Evolutionary conservation across 2,329 filamentous ascomycete species (phyloP).

Genomic region (Remersonia thermophila): DNA sequence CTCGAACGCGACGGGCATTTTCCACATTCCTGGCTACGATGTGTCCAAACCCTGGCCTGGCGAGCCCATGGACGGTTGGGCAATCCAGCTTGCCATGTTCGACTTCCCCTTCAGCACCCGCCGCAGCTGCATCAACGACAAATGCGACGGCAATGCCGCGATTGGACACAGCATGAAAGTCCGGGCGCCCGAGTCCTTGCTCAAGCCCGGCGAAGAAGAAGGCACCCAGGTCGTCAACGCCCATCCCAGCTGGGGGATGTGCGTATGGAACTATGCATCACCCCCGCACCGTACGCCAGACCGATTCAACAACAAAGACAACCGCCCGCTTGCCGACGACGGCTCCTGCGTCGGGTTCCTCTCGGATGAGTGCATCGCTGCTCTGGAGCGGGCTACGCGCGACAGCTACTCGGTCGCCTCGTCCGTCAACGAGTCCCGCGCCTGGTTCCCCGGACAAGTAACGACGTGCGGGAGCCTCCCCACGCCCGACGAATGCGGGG

Average conservation of each 20-base stretch:
- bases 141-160: neutral
- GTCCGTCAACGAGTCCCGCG: neutral
- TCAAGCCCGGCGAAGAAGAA: constrained; percentile 1
- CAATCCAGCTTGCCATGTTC: constrained; percentile 5
- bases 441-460: neutral
- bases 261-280: constrained; percentile 5
- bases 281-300: neutral
- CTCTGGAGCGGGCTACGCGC: constrained; percentile 2
- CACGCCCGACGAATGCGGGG: constrained; percentile 5
- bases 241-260: constrained; percentile 12
- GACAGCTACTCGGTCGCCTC: neutral
- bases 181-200: constrained; percentile 2
- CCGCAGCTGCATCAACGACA: neutral
- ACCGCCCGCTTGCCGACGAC: constrained; percentile 9
- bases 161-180: constrained; percentile 6
- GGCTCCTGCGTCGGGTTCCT: constrained; percentile 10
- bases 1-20: constrained; percentile 8
- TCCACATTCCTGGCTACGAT: constrained; percentile 7
- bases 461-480: neutral
- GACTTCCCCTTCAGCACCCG: constrained; percentile 1
- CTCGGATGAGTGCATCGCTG: constrained; percentile 8
- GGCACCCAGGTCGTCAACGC: constrained; percentile 5
- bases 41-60: constrained; percentile 9
- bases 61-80: constrained; percentile 8
- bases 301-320: constrained; percentile 7